phyloP scores from a whole-genome alignment of 2,329 filamentous ascomycete species.

The Eutypella sp. region DNA sequence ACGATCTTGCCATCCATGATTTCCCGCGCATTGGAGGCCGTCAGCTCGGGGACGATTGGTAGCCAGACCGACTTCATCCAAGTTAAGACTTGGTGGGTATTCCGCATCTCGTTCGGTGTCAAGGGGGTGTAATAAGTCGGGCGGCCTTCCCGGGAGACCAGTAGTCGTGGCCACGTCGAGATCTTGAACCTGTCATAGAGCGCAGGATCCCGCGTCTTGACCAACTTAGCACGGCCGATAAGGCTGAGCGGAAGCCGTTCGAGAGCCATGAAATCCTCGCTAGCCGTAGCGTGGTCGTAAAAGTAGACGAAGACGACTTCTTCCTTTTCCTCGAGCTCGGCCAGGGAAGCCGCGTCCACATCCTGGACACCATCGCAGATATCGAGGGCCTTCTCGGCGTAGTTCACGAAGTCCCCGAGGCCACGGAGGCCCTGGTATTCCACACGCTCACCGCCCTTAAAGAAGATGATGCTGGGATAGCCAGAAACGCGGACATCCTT shows the following conservation, averaged over 20 bases:
- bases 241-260: slow-evolving; percentile 82
- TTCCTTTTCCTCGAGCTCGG: slow-evolving; percentile 82
- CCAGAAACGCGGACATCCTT: slow-evolving; percentile 77
- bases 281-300: slow-evolving; percentile 91
- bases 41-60: slow-evolving; percentile 90
- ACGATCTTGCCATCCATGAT: slow-evolving; percentile 94
- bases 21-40: slow-evolving; percentile 83
- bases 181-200: slow-evolving; percentile 87
- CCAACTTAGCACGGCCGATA: slow-evolving; percentile 85
- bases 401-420: slow-evolving; percentile 82
- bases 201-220: slow-evolving; percentile 78
- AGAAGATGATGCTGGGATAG: slow-evolving; percentile 89
- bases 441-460: slow-evolving; percentile 83
- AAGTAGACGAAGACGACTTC: slow-evolving; percentile 97
- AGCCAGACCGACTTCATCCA: slow-evolving; percentile 99
- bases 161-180: slow-evolving; percentile 88
- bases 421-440: slow-evolving; percentile 92
- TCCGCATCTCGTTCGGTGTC: slow-evolving; percentile 86
- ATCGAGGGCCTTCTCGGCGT: slow-evolving; percentile 80
- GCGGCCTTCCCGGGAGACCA: slow-evolving; percentile 84
- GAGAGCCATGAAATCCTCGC: slow-evolving; percentile 84
- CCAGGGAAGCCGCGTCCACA: slow-evolving; percentile 71
- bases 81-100: slow-evolving; percentile 70
- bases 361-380: slow-evolving; percentile 72
- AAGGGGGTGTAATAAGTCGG: slow-evolving; percentile 86